Evolutionary conservation across 2,329 filamentous ascomycete genomes (phyloP).

Genomic region (Atkinsonella hypoxylon): DNA sequence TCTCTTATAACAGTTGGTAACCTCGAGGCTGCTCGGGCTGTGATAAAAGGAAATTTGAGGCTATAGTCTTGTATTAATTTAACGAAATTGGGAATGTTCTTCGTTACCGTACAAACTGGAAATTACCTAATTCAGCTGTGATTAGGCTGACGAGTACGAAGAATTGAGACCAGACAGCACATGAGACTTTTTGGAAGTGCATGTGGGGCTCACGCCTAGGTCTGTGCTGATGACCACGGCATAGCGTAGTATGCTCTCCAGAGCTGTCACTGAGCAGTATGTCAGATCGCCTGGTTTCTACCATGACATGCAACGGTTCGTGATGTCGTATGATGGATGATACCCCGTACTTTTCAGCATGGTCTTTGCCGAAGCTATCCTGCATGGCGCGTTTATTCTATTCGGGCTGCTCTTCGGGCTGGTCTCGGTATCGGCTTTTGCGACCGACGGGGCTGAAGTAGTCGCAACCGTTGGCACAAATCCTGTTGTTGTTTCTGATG

Average conservation of each 20-base stretch:
- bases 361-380: constrained; percentile 3
- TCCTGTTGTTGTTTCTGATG: not conserved
- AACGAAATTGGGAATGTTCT: not conserved
- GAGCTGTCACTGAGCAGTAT: not conserved
- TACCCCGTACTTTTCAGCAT: constrained; percentile 4
- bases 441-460: not conserved
- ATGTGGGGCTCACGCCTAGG: too few relatives aligned
- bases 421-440: not conserved
- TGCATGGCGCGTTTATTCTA: not conserved
- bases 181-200: too few relatives aligned
- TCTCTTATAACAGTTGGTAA: constrained; percentile 20
- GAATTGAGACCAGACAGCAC: too few relatives aligned
- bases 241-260: not conserved
- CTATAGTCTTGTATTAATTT: constrained; percentile 7
- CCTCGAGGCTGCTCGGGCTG: constrained; percentile 13
- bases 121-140: too few relatives aligned
- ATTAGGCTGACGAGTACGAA: too few relatives aligned
- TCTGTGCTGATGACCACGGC: too few relatives aligned
- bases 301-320: not conserved
- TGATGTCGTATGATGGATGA: constrained; percentile 4
- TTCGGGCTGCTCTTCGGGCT: constrained; percentile 3
- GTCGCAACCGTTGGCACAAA: not conserved
- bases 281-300: not conserved
- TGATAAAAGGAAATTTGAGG: constrained; percentile 17
- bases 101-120: too few relatives aligned